A percentile compares a stretch with the other conserved stretches of the same genome.
These are phyloP conservation scores for Fusarium solani-melongenae DNA, from an alignment of 2,329 filamentous ascomycete genomes.

Conservation along the genomic window DNA sequence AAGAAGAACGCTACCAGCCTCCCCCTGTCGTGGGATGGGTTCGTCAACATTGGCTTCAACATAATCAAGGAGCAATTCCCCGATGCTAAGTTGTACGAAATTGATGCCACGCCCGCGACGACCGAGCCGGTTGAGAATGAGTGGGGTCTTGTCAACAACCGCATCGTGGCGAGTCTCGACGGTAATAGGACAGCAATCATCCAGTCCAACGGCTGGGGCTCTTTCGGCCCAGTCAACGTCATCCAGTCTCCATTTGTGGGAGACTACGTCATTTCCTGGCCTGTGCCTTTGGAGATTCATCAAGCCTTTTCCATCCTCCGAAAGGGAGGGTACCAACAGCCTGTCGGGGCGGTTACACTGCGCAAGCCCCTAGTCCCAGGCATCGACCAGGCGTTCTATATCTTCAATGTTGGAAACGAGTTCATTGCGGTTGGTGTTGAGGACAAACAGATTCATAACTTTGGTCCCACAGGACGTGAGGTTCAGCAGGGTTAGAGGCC, in stretches of 20 bases:
- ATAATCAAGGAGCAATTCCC: slow-evolving; percentile 13
- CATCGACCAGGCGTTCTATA: slow-evolving; percentile 21
- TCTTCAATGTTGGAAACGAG: slow-evolving; percentile 18
- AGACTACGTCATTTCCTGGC: slow-evolving; percentile 9
- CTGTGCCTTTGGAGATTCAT: slow-evolving; percentile 5
- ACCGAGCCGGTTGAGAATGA: slow-evolving; percentile 10
- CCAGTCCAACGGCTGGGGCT: slow-evolving; percentile 18
- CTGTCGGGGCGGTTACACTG: slow-evolving; percentile 5
- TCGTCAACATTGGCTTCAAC: slow-evolving; percentile 22
- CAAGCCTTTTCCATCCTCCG: slow-evolving; percentile 21
- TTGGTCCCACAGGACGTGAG: slow-evolving; percentile 11
- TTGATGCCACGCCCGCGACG: slow-evolving; percentile 16
- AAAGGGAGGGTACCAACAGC: slow-evolving; percentile 20
- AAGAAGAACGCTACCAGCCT: neutral
- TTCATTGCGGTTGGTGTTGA: slow-evolving; percentile 20
- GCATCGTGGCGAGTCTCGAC: slow-evolving; percentile 9
- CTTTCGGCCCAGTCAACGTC: slow-evolving; percentile 10
- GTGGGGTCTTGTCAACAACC: slow-evolving; percentile 25
- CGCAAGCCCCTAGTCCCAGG: slow-evolving; percentile 20
- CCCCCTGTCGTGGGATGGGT: slow-evolving; percentile 20
- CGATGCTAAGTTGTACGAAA: slow-evolving; percentile 14
- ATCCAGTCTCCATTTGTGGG: slow-evolving; percentile 13
- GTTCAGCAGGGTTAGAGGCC: neutral
- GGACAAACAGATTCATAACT: slow-evolving; percentile 21
- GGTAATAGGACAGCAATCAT: slow-evolving; percentile 25